phyloP scores from a whole-genome alignment of 129 eudicot genomes.

The Centrapalus pauciflorus region DNA sequence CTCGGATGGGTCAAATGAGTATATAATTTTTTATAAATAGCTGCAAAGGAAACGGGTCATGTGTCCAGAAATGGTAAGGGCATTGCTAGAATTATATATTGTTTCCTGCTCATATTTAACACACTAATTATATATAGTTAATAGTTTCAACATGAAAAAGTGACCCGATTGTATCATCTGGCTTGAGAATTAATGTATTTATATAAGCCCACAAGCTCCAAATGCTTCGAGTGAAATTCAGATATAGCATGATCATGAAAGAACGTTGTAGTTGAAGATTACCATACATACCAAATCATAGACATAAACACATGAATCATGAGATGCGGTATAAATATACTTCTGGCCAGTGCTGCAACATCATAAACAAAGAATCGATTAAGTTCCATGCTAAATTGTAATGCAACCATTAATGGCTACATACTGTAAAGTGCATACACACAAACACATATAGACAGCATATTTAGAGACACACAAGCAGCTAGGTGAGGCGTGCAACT shows the following conservation, averaged over 20 bases:
- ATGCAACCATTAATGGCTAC: not conserved
- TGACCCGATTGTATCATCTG: not conserved
- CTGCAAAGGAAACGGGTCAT: not conserved
- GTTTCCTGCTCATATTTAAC: no score
- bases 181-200: not conserved
- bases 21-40: no score
- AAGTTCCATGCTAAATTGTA: not conserved
- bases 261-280: not conserved
- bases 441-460: not conserved
- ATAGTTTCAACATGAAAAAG: not conserved
- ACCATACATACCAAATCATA: conserved; percentile 71
- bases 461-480: not conserved
- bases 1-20: not conserved
- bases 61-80: no score
- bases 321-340: conserved; percentile 96
- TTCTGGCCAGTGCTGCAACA: conserved; percentile 86
- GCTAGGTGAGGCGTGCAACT: not conserved
- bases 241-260: not conserved
- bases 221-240: not conserved
- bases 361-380: not conserved
- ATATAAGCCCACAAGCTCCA: not conserved
- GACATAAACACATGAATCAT: conserved; percentile 72
- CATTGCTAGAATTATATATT: no score
- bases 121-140: not conserved
- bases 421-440: not conserved